Percentiles rank a stretch among this genome's conserved stretches.
Conservation (phyloP, 2,329 filamentous ascomycete species). For the Neofusicoccum kwambonambiense region DNA sequence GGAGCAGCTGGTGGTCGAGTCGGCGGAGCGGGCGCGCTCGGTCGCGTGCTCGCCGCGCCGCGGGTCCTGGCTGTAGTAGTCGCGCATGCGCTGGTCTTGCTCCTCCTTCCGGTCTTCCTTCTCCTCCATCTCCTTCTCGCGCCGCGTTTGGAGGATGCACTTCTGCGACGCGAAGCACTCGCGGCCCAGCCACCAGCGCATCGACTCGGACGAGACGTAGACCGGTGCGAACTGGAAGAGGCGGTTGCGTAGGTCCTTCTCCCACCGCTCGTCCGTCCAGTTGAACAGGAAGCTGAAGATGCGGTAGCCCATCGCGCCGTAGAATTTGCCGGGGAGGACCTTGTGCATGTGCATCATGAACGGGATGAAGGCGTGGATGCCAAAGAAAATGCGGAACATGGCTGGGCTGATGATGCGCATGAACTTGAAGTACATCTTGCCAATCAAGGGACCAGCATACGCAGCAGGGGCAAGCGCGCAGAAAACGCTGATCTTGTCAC, state of each 20-base stretch:
- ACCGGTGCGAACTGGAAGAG: slow-evolving; percentile 93
- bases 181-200: slow-evolving; percentile 92
- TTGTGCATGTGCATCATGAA: slow-evolving; percentile 85
- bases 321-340: slow-evolving; percentile 64
- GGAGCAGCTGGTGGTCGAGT: not conserved
- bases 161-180: slow-evolving; percentile 83
- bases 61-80: slow-evolving; percentile 10
- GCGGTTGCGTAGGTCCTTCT: slow-evolving; percentile 71
- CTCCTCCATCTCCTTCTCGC: slow-evolving; percentile 65
- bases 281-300: slow-evolving; percentile 88
- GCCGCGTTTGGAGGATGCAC: slow-evolving; percentile 79
- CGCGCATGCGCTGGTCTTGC: slow-evolving; percentile 16
- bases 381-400: slow-evolving; percentile 79
- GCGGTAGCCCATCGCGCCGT: slow-evolving; percentile 79
- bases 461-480: slow-evolving; percentile 88
- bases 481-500: slow-evolving; percentile 80
- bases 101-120: slow-evolving; percentile 43
- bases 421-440: slow-evolving; percentile 88
- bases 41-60: not conserved
- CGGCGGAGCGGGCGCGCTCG: not conserved
- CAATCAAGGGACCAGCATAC: slow-evolving; percentile 82
- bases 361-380: slow-evolving; percentile 90
- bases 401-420: slow-evolving; percentile 76
- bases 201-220: slow-evolving; percentile 83
- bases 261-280: slow-evolving; percentile 85